Base-by-base conservation (phyloP, 768 basidiomycete species). In the Coprinopsis marcescibilis region DNA sequence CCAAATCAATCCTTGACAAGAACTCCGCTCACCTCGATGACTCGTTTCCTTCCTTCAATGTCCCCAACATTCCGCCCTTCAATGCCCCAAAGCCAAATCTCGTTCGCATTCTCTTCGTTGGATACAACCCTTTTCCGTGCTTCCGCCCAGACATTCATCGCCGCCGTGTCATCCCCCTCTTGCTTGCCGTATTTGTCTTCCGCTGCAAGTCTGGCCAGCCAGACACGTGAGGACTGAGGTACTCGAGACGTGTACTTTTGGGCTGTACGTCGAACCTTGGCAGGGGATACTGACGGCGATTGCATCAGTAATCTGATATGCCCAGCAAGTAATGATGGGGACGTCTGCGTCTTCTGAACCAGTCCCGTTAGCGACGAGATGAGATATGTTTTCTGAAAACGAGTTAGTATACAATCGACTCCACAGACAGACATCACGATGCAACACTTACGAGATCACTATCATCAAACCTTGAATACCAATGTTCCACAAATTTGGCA, bases 81-180 rank as follows among this genome's bases (percentile, higher is more conserved):
- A 15, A 79, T 50, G 39, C 79, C 77, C 80, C 79, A 81, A 36
- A 69, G 56, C 81, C 81, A 81, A 30, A 82, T 61, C 36, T 63
- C 61, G 51, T 66, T 58, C 17, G 63, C 30, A 4, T 62, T 68
- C 12, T 60, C 58, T 48, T 61, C 62, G 12, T 52, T 46, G 43
- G 60, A 59, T 23, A 45, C 50, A 17, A 73, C 72, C 1, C 49
- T 46, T 14, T 54, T 52, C 29, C 79, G 65, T 17, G 78, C 78
- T 50, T 72, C 68, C 21, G 50, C 53, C 75, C 77, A 80, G 8
- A 64, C 63, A 21, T 59, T 57, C 7, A 57, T 49, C 34, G 65
- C 55, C 23, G 59, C 64, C 4, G 49, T 59, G 30, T 54, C 43
- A 43, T 59, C 64, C 4, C 51, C 60, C 36, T 53, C 43, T 36